phyloP scores from a whole-genome alignment of 805 yeast genomes.

The Komagataella kurtzmanii region DNA sequence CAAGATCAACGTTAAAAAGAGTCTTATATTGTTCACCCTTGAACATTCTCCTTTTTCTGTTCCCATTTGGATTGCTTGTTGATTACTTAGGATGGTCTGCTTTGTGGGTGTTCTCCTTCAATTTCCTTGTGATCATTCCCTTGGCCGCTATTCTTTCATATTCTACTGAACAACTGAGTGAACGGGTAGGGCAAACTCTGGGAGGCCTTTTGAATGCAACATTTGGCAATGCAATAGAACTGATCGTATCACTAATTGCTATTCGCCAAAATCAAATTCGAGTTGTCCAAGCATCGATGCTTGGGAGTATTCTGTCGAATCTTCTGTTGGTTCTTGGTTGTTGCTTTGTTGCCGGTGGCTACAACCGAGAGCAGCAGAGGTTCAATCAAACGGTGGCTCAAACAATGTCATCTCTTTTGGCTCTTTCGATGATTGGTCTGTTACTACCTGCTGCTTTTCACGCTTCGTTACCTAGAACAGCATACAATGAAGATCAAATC shows the following conservation, averaged over 20 bases:
- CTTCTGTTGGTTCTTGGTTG: constrained; percentile 86
- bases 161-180: constrained; percentile 88
- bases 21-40: constrained; percentile 11
- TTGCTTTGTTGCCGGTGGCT: constrained; percentile 89
- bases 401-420: constrained; percentile 91
- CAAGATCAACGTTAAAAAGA: not conserved
- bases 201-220: constrained; percentile 96
- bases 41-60: constrained; percentile 65
- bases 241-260: constrained; percentile 89
- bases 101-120: constrained; percentile 48
- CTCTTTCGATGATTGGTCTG: constrained; percentile 79
- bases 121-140: constrained; percentile 85
- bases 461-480: constrained; percentile 49
- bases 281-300: constrained; percentile 95
- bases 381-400: constrained; percentile 97
- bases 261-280: constrained; percentile 74
- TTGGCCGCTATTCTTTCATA: constrained; percentile 81
- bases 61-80: constrained; percentile 79
- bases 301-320: constrained; percentile 87
- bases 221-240: constrained; percentile 94
- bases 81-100: constrained; percentile 46
- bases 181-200: constrained; percentile 77
- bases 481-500: constrained; percentile 25
- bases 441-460: constrained; percentile 95
- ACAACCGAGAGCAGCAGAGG: constrained; percentile 69